Percentiles rank a stretch among this genome's conserved stretches.
phyloP scores from a whole-genome alignment of 768 basidiomycete species.

The Auricularia sp. region DNA sequence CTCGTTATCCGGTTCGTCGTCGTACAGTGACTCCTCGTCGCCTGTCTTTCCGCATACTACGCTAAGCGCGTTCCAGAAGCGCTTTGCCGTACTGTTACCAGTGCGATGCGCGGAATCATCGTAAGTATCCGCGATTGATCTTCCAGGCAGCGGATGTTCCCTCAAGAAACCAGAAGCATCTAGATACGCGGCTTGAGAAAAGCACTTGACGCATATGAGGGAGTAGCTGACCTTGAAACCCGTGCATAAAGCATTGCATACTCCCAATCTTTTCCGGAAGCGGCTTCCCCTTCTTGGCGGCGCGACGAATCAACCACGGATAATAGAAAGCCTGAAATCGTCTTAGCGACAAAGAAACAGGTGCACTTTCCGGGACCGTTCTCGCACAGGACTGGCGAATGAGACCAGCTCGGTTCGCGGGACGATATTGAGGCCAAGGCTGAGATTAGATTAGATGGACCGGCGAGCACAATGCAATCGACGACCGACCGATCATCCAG shows the following conservation, averaged over 20 bases:
- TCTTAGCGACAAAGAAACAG: neutral
- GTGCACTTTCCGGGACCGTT: too few species aligned
- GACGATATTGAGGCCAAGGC: slow-evolving; percentile 64
- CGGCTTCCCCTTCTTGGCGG: slow-evolving; percentile 71
- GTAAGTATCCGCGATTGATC: slow-evolving; percentile 74
- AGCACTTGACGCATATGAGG: neutral
- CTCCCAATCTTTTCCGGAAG: slow-evolving; percentile 84
- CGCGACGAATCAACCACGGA: slow-evolving; percentile 79
- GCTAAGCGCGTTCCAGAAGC: slow-evolving; percentile 55
- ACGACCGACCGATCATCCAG: slow-evolving; percentile 45
- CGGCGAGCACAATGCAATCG: neutral
- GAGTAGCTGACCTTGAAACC: slow-evolving; percentile 49
- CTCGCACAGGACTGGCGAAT: slow-evolving; percentile 53
- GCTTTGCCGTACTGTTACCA: slow-evolving; percentile 52
- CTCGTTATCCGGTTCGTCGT: slow-evolving; percentile 66
- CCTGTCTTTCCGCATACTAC: slow-evolving; percentile 82
- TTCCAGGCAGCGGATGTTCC: slow-evolving; percentile 80
- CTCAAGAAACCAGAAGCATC: slow-evolving; percentile 84
- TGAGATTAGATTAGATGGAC: neutral
- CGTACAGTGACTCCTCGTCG: slow-evolving; percentile 54
- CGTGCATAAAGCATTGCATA: slow-evolving; percentile 82
- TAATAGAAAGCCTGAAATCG: slow-evolving; percentile 72
- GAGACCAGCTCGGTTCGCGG: slow-evolving; percentile 79
- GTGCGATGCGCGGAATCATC: slow-evolving; percentile 75
- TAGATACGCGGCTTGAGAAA: slow-evolving; percentile 15